Percentiles rank a stretch among this genome's conserved stretches.
Conservation (phyloP, 306 rosid species). For the Dicorynia guianensis region DNA sequence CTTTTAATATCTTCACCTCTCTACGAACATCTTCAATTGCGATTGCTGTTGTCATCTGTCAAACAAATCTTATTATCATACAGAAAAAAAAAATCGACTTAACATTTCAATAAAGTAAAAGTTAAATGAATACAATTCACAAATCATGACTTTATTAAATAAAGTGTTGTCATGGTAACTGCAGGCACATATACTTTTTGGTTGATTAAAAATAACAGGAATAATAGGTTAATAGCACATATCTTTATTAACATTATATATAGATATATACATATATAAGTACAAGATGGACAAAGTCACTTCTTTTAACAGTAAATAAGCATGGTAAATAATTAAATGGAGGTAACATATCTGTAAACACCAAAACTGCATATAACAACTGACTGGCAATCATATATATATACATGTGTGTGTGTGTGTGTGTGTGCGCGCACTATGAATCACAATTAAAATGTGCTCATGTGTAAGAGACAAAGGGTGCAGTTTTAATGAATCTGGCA, state of each 20-base stretch:
- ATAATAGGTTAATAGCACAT: background rate
- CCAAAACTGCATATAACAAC: conserved; percentile 4
- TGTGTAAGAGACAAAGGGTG: background rate
- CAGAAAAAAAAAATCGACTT: conserved; percentile 1
- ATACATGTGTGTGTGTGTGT: no score
- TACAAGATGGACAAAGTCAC: background rate
- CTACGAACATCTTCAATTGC: conserved; percentile 97
- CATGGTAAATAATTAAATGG: conserved; percentile 12
- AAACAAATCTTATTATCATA: conserved; percentile 49
- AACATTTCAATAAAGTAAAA: background rate
- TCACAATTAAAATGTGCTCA: background rate
- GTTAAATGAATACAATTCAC: background rate
- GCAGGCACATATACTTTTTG: background rate
- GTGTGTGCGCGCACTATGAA: conserved; percentile 5
- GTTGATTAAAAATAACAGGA: no score
- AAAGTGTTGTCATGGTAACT: background rate
- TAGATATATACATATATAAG: background rate
- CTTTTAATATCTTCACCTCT: conserved; percentile 95
- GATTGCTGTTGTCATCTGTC: conserved; percentile 92
- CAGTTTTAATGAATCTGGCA: conserved; percentile 1
- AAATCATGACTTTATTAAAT: conserved; percentile 10
- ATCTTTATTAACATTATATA: no score
- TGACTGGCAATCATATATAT: conserved; percentile 2
- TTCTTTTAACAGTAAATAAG: conserved; percentile 5
- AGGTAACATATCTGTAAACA: conserved; percentile 8